phyloP scores from a whole-genome alignment of 2,329 filamentous ascomycete species.

The Aspergillus novoparasiticus region DNA sequence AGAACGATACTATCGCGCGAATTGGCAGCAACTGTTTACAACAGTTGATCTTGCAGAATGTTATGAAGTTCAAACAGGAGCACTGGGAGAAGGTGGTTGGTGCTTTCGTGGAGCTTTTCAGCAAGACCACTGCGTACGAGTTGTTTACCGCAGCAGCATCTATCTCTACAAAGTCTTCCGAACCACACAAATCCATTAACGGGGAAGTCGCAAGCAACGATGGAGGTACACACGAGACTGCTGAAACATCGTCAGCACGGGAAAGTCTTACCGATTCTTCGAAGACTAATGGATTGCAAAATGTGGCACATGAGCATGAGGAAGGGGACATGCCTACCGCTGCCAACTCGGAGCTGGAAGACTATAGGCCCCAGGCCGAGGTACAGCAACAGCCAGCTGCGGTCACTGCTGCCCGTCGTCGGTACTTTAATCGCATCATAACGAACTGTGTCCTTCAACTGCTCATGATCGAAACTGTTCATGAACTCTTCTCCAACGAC shows the following conservation, averaged over 20 bases:
- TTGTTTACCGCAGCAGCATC: constrained; percentile 81
- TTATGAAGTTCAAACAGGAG: constrained; percentile 80
- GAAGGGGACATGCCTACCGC: constrained; percentile 35
- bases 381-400: constrained; percentile 87
- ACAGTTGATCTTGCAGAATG: constrained; percentile 94
- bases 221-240: constrained; percentile 26
- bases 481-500: constrained; percentile 97
- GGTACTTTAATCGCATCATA: constrained; percentile 99
- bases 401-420: constrained; percentile 86
- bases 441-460: constrained; percentile 96
- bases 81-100: constrained; percentile 96
- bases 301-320: constrained; percentile 34
- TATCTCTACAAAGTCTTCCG: constrained; percentile 37
- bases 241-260: constrained; percentile 23
- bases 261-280: constrained; percentile 27
- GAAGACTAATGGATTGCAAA: constrained; percentile 33
- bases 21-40: constrained; percentile 99
- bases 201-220: constrained; percentile 30
- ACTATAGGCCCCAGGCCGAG: constrained; percentile 77
- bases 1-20: constrained; percentile 96
- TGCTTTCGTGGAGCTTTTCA: constrained; percentile 94
- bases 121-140: constrained; percentile 90
- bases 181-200: constrained; percentile 33
- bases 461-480: constrained; percentile 99
- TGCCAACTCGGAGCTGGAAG: constrained; percentile 66